These are phyloP conservation scores for Citrus australasica DNA, from an alignment of 345 rosid genomes.

Conservation along the genomic window DNA sequence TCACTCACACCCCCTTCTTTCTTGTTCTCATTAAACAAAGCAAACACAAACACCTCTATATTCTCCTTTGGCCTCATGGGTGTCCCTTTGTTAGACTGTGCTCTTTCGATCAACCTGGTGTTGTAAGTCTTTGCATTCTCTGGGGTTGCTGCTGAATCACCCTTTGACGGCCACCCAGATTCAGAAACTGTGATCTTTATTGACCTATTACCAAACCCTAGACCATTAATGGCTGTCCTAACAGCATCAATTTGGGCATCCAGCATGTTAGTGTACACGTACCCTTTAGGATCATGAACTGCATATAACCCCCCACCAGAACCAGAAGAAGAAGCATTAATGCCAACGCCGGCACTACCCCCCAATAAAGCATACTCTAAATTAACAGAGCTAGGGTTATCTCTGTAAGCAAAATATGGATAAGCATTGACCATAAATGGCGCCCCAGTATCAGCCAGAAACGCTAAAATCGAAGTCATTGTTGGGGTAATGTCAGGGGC, in stretches of 20 bases:
- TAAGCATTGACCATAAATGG: conserved; percentile 68
- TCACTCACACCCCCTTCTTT: conserved; percentile 45
- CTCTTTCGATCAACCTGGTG: conserved; percentile 55
- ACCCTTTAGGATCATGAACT: conserved; percentile 56
- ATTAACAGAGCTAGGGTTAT: conserved; percentile 40
- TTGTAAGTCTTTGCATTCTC: conserved; percentile 52
- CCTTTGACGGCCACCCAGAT: conserved; percentile 70
- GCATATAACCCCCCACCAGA: neutral
- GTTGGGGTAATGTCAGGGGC: conserved; percentile 42
- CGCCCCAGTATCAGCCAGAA: conserved; percentile 47
- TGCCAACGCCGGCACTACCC: too few relatives aligned
- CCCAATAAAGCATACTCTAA: conserved; percentile 55
- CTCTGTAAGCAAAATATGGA: conserved; percentile 66
- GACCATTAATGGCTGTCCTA: conserved; percentile 47
- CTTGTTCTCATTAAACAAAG: conserved; percentile 70
- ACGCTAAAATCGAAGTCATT: conserved; percentile 47
- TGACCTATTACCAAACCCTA: conserved; percentile 46
- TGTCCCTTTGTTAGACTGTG: conserved; percentile 51
- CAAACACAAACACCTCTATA: conserved; percentile 47
- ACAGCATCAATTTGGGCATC: conserved; percentile 67
- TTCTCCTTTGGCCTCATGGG: conserved; percentile 49
- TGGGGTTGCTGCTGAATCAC: conserved; percentile 44
- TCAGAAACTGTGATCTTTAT: conserved; percentile 45
- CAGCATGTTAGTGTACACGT: conserved; percentile 47
- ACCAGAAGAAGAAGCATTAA: conserved; percentile 20